These are phyloP conservation scores for Xylariaceae sp. DNA, from an alignment of 2,329 filamentous ascomycete genomes.

Conservation along the genomic window DNA sequence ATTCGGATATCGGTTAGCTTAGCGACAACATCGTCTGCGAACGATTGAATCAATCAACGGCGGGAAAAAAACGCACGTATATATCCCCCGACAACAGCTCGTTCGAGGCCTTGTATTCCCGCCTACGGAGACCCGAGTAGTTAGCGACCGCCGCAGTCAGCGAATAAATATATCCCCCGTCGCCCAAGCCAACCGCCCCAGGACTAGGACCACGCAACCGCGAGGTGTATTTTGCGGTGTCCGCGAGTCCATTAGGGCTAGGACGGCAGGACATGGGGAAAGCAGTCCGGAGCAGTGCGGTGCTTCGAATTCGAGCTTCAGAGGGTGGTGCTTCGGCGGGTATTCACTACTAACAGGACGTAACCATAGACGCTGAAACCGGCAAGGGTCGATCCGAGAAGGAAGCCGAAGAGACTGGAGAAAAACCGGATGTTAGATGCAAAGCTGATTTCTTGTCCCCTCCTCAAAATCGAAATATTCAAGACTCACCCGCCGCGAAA, in stretches of 20 bases:
- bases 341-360: constrained; percentile 66
- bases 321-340: no score
- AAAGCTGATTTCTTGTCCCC: no score
- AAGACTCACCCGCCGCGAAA: constrained; percentile 62
- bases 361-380: constrained; percentile 89
- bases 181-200: background rate
- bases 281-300: no score
- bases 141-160: constrained; percentile 17
- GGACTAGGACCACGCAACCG: background rate
- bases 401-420: constrained; percentile 83
- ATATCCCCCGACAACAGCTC: constrained; percentile 94
- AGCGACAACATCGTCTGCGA: no score
- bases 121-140: constrained; percentile 36
- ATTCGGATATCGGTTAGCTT: constrained; percentile 22
- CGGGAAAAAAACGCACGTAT: constrained; percentile 76
- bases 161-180: background rate
- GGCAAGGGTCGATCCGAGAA: constrained; percentile 78
- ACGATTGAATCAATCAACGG: constrained; percentile 44
- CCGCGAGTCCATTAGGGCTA: background rate
- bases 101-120: constrained; percentile 93
- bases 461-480: background rate
- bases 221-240: background rate
- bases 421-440: background rate
- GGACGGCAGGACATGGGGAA: background rate
- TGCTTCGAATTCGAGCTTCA: no score